Base-by-base conservation (phyloP, 345 rosid genomes). In the Laguncularia racemosa region DNA sequence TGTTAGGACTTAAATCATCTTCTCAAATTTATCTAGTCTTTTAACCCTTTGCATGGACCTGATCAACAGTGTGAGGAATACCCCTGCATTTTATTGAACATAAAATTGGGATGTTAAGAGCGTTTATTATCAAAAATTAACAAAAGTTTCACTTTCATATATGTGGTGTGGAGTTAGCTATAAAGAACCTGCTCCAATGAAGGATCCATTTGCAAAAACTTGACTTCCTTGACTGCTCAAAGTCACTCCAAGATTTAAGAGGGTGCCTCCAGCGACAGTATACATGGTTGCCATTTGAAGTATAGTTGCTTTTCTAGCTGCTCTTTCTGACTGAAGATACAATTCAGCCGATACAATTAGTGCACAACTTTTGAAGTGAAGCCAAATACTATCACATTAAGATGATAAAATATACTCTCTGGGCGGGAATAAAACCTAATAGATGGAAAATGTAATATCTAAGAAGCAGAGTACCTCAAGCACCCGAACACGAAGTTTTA, bases 221-320 rank as follows among this genome's bases (percentile, higher is more conserved):
- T 65, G 84, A 64, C 64, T 79, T 53, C 96, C 95, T 74, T 89
- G 96, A 69, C 48, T 65, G 66, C 64, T 71, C 5, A 83, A 73
- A n/a, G 89, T 75, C 61, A 89, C 77, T 68, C 99, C 99, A 13
- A 93, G 80, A 61, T 89, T 93, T 57, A 93, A 61, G 33, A 93
- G 74, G 53, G 84, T 78, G 13, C 96, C 96, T 69, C 97, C 97
- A 14, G 79, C 44, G 52, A 93, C 95, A 14, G 96, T 78, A 56
- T 86, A 83, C 78, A 86, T 74, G 40, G 97, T 89, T 56, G 97
- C 98, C 98, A 89, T 92, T 65, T 92, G 97, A 56, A 92, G 67
- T 63, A 92, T 69, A 28, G 86, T 73, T 48, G 95, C 96, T 73
- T 86, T 92, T 47, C 80, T 55, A 26, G 99, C 95, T 21, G 97